phyloP scores from a whole-genome alignment of 164 flowering plant species.

The Piper betle region DNA sequence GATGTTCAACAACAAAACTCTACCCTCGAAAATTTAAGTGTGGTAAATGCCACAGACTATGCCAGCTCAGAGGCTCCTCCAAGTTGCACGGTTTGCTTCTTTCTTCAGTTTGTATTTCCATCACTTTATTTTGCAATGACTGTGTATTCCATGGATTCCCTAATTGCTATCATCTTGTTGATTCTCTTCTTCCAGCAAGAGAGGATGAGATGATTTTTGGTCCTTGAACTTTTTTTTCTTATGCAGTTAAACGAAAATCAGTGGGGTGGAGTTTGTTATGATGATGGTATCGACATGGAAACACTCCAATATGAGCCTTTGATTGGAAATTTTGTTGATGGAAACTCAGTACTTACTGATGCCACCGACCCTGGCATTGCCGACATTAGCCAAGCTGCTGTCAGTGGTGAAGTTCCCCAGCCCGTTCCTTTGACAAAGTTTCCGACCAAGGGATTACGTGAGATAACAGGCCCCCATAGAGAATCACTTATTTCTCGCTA shows the following conservation, averaged over 20 bases:
- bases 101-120: not conserved
- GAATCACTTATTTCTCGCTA: conserved; percentile 66
- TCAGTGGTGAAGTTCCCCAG: conserved; percentile 7
- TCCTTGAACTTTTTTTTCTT: not conserved
- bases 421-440: conserved; percentile 8
- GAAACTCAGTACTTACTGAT: conserved; percentile 21
- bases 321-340: conserved; percentile 14
- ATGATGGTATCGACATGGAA: conserved; percentile 15
- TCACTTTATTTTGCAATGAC: not conserved
- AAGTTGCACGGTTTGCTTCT: conserved; percentile 18
- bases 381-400: conserved; percentile 8
- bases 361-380: conserved; percentile 13
- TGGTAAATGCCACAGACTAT: conserved; percentile 10
- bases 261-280: conserved; percentile 20
- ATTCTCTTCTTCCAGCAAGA: not conserved
- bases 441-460: conserved; percentile 9
- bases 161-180: not conserved
- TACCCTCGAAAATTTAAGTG: conserved; percentile 8
- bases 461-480: conserved; percentile 39
- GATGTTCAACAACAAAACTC: conserved; percentile 12
- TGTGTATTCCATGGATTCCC: not conserved
- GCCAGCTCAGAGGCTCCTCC: conserved; percentile 9
- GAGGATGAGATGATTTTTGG: not conserved
- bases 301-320: conserved; percentile 9
- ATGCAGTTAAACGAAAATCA: conserved; percentile 26